Conservation (phyloP, 176 grass and related monocot genomes). For the Dactylis glomerata region DNA sequence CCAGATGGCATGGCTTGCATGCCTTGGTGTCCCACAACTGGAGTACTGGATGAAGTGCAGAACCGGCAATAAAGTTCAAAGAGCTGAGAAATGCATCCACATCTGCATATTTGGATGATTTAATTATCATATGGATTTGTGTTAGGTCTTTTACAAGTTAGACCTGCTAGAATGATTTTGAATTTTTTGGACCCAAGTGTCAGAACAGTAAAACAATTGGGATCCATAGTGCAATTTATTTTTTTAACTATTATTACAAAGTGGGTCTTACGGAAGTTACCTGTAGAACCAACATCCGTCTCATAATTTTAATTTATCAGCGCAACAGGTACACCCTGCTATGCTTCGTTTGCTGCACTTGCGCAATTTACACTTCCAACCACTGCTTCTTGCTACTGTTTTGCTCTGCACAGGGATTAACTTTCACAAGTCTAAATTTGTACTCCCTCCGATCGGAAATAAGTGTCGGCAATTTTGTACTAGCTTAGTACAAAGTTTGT, state of each 20-base stretch:
- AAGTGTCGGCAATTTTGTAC: too few species aligned
- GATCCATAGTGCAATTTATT: neutral
- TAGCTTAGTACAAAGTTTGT: too few species aligned
- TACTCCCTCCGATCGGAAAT: too few species aligned
- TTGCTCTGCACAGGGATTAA: neutral
- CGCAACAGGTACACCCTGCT: neutral
- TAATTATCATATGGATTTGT: neutral
- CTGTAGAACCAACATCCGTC: neutral
- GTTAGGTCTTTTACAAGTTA: neutral
- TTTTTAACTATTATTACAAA: neutral
- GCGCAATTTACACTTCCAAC: constrained; percentile 6
- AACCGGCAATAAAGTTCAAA: neutral
- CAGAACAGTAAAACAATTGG: neutral
- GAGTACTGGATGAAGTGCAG: neutral
- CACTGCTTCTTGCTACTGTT: neutral
- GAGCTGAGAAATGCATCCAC: neutral
- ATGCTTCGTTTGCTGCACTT: constrained; percentile 4
- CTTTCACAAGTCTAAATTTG: neutral
- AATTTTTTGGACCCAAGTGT: neutral
- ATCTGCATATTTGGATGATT: neutral
- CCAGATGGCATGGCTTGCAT: neutral
- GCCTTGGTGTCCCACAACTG: neutral
- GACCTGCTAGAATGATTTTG: neutral
- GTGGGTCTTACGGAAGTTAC: neutral
- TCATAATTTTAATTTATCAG: neutral